Percentiles rank a stretch among this genome's conserved stretches.
Conservation (phyloP, 169 alveolate species). For the Cryptosporidium ubiquitum region DNA sequence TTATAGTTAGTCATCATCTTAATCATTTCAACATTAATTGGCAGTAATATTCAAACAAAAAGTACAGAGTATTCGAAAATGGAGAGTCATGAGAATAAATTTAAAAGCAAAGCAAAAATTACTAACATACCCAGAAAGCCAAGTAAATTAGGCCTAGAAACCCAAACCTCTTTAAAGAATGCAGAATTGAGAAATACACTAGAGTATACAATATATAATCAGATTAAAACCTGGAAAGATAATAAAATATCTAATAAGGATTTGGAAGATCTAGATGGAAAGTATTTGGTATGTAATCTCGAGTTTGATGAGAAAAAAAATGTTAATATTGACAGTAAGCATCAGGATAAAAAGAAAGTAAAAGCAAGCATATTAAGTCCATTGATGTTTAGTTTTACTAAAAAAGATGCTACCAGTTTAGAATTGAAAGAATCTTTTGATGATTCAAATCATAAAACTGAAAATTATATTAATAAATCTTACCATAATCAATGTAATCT, state of each 20-base stretch:
- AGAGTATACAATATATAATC: slow-evolving; percentile 6
- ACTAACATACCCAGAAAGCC: not conserved
- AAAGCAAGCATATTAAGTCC: not conserved
- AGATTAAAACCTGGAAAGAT: slow-evolving; percentile 28
- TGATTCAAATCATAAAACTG: not conserved
- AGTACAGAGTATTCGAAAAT: not conserved
- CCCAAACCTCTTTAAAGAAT: not conserved
- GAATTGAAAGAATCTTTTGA: not conserved
- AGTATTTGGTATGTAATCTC: not conserved
- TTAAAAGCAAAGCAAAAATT: not conserved
- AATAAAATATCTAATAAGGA: not conserved
- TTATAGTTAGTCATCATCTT: not conserved
- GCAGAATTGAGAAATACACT: not conserved
- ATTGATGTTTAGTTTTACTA: not conserved
- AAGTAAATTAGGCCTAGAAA: not conserved
- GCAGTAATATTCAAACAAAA: not conserved
- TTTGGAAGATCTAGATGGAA: not conserved
- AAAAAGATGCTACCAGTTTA: not conserved
- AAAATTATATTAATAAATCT: not conserved
- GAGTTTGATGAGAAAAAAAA: slow-evolving; percentile 20
- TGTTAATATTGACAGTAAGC: not conserved
- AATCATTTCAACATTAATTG: not conserved
- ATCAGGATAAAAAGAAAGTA: not conserved
- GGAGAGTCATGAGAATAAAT: not conserved
- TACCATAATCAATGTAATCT: not conserved